Conservation (phyloP, 2,329 filamentous ascomycete species). For the Stagonosporopsis rhizophila region DNA sequence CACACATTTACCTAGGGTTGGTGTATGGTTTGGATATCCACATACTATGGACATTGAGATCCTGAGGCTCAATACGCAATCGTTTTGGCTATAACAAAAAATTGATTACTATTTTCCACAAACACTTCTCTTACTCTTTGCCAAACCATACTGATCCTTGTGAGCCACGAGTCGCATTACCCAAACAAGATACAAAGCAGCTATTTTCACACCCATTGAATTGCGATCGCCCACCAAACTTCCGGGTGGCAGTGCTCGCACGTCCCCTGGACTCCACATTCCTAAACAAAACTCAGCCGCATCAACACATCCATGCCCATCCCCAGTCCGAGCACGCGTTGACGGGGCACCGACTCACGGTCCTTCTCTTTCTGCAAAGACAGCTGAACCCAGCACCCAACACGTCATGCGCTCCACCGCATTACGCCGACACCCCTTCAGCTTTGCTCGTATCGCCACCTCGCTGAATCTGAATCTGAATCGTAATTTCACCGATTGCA, state of each 20-base stretch:
- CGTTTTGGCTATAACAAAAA: slow-evolving; percentile 17
- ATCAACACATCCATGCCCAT: slow-evolving; percentile 6
- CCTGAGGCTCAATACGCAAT: slow-evolving; percentile 18
- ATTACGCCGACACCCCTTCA: slow-evolving; percentile 3
- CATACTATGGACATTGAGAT: slow-evolving; percentile 21
- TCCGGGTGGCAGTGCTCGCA: slow-evolving; percentile 17
- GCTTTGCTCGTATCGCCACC: background rate
- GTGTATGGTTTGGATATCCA: slow-evolving; percentile 29
- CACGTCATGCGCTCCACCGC: slow-evolving; percentile 15
- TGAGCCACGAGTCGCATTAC: slow-evolving; percentile 4
- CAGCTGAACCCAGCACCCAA: background rate
- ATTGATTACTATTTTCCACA: slow-evolving; percentile 10
- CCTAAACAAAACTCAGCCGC: slow-evolving; percentile 14
- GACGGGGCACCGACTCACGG: slow-evolving; percentile 16
- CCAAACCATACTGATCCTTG: slow-evolving; percentile 13
- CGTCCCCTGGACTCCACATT: slow-evolving; percentile 11
- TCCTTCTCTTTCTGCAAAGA: background rate
- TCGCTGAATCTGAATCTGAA: background rate
- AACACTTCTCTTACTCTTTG: slow-evolving; percentile 4
- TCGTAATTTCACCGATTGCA: background rate
- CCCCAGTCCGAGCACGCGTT: slow-evolving; percentile 10
- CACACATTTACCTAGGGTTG: slow-evolving; percentile 23
- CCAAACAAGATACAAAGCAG: background rate
- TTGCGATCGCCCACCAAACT: slow-evolving; percentile 9
- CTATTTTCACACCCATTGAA: slow-evolving; percentile 7